Evolutionary conservation across 441 rosid genomes (phyloP).

Genomic region (Corymbia calophylla): DNA sequence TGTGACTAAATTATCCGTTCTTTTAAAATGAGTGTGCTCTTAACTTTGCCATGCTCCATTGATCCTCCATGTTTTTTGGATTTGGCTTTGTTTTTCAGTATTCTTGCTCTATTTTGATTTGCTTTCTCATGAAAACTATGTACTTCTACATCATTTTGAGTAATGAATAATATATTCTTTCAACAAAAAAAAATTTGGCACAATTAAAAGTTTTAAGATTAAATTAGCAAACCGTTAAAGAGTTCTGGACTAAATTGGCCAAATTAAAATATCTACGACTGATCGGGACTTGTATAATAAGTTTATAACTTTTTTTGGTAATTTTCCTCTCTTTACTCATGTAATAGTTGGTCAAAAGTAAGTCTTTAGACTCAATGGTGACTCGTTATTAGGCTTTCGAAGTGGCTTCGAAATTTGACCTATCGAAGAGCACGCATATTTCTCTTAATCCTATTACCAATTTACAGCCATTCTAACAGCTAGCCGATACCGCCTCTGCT

Average conservation of each 20-base stretch:
- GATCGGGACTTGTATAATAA: rapidly evolving
- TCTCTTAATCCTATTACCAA: not conserved
- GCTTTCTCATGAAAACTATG: no score
- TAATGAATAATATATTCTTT: no score
- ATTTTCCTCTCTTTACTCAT: not conserved
- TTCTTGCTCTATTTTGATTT: no score
- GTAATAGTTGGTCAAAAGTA: not conserved
- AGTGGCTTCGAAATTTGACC: not conserved
- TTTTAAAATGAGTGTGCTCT: no score
- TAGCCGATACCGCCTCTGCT: not conserved
- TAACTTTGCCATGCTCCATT: no score
- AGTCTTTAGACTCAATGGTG: not conserved
- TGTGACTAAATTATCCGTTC: not conserved
- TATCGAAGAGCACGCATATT: not conserved
- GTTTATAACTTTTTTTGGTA: not conserved
- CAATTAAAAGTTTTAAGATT: rapidly evolving
- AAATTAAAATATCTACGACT: not conserved
- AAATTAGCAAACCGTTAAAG: rapidly evolving
- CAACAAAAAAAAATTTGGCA: not conserved
- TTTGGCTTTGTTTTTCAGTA: no score
- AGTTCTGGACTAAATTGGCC: rapidly evolving
- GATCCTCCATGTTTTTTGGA: no score
- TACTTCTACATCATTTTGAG: no score
- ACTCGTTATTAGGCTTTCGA: not conserved
- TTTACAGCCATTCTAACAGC: not conserved